A percentile compares a stretch with the other conserved stretches of the same genome.
Conservation (phyloP, 2,329 filamentous ascomycete species). For the Colletotrichum sp. region DNA sequence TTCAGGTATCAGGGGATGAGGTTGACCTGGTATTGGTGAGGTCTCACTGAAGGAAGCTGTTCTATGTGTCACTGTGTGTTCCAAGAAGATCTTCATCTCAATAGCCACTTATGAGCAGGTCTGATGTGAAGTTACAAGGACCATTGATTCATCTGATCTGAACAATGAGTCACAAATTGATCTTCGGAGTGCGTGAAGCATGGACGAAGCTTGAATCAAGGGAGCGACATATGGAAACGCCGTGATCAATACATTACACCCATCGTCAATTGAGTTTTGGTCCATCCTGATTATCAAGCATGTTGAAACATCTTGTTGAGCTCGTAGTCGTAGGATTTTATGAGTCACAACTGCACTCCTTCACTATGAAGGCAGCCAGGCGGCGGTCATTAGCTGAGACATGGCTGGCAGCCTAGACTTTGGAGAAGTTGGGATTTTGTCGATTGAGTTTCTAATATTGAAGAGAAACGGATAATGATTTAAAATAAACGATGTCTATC, state of each 20-base stretch:
- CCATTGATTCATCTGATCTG: neutral
- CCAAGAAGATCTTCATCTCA: neutral
- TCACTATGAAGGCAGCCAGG: neutral
- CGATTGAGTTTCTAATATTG: neutral
- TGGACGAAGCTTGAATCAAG: neutral
- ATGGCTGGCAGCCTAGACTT: neutral
- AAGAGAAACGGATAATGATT: neutral
- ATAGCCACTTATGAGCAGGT: fast-evolving
- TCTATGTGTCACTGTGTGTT: fast-evolving
- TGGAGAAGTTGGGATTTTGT: fast-evolving
- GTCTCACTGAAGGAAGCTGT: neutral
- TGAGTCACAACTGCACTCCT: neutral
- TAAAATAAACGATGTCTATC: fast-evolving
- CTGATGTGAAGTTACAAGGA: neutral
- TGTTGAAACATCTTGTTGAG: neutral
- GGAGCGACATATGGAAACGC: neutral
- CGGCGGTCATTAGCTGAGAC: neutral
- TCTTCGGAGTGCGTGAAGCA: neutral
- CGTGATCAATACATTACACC: neutral
- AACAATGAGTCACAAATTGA: fast-evolving
- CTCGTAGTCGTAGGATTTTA: neutral
- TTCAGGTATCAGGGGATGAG: neutral
- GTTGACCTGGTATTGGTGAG: neutral
- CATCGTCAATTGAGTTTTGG: neutral
- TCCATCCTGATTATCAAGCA: neutral